Conservation (phyloP, 345 rosid species). For the Cardamine occulta region DNA sequence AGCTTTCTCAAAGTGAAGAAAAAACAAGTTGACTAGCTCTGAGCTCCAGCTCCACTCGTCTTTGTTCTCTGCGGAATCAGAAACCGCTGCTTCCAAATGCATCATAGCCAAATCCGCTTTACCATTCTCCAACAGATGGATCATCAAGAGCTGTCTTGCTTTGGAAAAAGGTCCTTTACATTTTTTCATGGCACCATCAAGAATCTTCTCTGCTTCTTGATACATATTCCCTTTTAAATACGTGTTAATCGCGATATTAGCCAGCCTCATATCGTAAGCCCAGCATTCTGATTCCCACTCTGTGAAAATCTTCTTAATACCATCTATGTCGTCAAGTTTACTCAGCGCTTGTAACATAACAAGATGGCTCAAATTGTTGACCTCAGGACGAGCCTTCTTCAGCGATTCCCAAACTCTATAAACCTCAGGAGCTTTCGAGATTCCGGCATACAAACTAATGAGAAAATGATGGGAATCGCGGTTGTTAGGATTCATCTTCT, state of each 20-base stretch:
- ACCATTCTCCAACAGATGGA: slow-evolving; percentile 53
- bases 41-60: slow-evolving; percentile 52
- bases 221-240: slow-evolving; percentile 57
- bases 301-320: slow-evolving; percentile 52
- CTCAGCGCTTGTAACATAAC: slow-evolving; percentile 62
- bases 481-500: slow-evolving; percentile 44
- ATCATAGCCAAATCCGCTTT: slow-evolving; percentile 51
- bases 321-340: slow-evolving; percentile 62
- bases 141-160: slow-evolving; percentile 61
- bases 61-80: slow-evolving; percentile 30
- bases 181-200: slow-evolving; percentile 49
- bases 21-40: slow-evolving; percentile 49
- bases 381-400: slow-evolving; percentile 48
- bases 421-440: slow-evolving; percentile 57
- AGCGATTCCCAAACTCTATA: slow-evolving; percentile 62
- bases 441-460: slow-evolving; percentile 64
- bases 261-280: slow-evolving; percentile 66
- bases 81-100: slow-evolving; percentile 56
- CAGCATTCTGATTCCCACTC: slow-evolving; percentile 70
- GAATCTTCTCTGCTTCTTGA: slow-evolving; percentile 56
- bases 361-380: slow-evolving; percentile 59
- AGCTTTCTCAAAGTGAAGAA: slow-evolving; percentile 48
- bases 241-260: slow-evolving; percentile 51
- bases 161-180: slow-evolving; percentile 45
- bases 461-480: slow-evolving; percentile 75